Evolutionary conservation across 768 basidiomycete species (phyloP), one percentile per base, ranked within the genome.

Genomic region (Scleroderma citrinum): DNA sequence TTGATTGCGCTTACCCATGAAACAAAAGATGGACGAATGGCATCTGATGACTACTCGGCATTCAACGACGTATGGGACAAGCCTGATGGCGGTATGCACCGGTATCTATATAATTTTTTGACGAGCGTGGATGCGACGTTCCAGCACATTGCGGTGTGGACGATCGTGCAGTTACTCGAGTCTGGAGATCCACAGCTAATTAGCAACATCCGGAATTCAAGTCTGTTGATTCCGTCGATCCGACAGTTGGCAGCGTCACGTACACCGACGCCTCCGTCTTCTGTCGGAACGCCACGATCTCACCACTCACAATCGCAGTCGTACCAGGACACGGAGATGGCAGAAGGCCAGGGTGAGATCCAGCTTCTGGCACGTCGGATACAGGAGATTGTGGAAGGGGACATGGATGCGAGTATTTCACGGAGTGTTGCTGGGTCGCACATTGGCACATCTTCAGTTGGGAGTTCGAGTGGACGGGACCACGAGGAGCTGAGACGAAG

Each of bases 71-170:
- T 97, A 12, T 98, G 96, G 96, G 89, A 92, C 59, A 88, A 92
- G 66, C 96, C 96, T 7, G 93, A 96, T 49, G 96, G 94, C 17
- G 96, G 96, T 37, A 86, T 99, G 77, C 95, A 97, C 66, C 81
- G 80, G 52, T 99, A 99, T 69, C 76, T 99, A 38, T 86, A 91
- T 63, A 81, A 91, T 39, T 99, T 99, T 81, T 70, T 99, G 58
- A 90, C 82, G 36, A 94, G 90, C 61, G 74, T 87, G 6, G 96
- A 99, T 61, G 86, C 91, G 13, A 99, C 96, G 1, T 99, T 99
- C 85, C 94, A 97, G 67, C 96, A 99, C 63, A 99, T 98, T 54
- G 96, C 96, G 30, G 93, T 99, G 38, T 99, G 96, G 96, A 97
- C 96, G 0, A 94, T 98, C 56, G 94, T 97, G 21, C 96, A 99